Evolutionary conservation across 2,329 filamentous ascomycete species (phyloP).

Genomic region (Colletotrichum magnum): DNA sequence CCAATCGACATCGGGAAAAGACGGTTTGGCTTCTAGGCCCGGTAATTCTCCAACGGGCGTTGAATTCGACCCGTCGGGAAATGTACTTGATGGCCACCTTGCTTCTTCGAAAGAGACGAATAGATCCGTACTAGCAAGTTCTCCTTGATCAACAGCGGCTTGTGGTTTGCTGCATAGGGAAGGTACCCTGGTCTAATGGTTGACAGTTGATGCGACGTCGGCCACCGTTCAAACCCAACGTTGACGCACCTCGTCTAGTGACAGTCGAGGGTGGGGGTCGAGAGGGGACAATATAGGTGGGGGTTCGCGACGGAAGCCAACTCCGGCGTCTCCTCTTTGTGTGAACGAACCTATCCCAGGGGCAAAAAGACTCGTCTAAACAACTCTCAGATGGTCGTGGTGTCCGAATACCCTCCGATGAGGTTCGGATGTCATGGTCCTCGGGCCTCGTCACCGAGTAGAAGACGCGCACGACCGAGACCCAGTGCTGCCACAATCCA

Average conservation of each 20-base stretch:
- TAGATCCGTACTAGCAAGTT: background rate
- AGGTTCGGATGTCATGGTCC: slow-evolving; percentile 3
- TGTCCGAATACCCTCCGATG: slow-evolving; percentile 1
- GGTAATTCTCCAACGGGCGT: slow-evolving; percentile 5
- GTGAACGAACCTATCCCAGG: background rate
- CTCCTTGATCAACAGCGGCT: background rate
- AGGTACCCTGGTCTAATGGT: slow-evolving; percentile 3
- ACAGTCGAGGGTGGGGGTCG: background rate
- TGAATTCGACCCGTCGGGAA: slow-evolving; percentile 18
- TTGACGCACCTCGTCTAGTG: background rate
- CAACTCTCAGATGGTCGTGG: background rate
- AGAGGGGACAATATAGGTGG: slow-evolving; percentile 6
- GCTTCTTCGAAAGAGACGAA: slow-evolving; percentile 1
- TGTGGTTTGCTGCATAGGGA: slow-evolving; percentile 4
- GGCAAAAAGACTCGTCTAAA: background rate
- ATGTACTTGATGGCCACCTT: slow-evolving; percentile 10
- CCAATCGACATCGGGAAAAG: no score
- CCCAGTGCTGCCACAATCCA: background rate
- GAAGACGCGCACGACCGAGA: background rate
- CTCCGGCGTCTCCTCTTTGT: background rate
- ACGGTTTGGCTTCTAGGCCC: no score
- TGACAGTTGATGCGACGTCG: background rate
- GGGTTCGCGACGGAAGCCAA: slow-evolving; percentile 11
- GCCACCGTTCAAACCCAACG: background rate
- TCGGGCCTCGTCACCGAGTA: background rate